Conservation (phyloP, 164 flowering plant genomes). For the Echeveria elegans region DNA sequence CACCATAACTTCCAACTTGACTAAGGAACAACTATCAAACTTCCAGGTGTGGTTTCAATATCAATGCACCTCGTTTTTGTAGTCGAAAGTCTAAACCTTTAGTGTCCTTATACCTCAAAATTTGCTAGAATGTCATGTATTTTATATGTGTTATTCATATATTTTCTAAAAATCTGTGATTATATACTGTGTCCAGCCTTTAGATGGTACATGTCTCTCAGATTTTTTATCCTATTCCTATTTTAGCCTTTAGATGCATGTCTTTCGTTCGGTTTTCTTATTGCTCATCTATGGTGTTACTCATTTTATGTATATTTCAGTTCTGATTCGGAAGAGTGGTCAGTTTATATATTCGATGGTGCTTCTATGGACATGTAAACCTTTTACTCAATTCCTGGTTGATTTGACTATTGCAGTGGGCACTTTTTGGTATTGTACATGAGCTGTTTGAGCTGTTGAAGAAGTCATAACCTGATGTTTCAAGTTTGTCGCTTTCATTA, state of each 20-base stretch:
- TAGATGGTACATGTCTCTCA: no score
- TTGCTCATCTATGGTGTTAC: not conserved
- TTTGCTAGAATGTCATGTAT: not conserved
- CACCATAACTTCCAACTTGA: conserved; percentile 39
- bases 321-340: not conserved
- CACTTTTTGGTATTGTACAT: not conserved
- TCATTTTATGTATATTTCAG: not conserved
- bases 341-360: not conserved
- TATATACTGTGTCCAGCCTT: not conserved
- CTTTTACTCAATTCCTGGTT: not conserved
- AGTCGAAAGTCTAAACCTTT: not conserved
- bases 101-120: not conserved
- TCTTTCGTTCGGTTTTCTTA: not conserved
- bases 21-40: conserved; percentile 55
- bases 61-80: not conserved
- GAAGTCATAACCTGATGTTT: not conserved
- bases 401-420: not conserved
- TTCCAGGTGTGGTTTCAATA: conserved; percentile 44
- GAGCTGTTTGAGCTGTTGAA: not conserved
- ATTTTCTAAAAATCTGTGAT: no score
- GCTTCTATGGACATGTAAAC: not conserved
- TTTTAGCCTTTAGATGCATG: not conserved
- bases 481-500: not conserved
- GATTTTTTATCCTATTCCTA: not conserved
- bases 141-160: not conserved